Evolutionary conservation across 345 rosid genomes (phyloP).

Genomic region (Dovyalis caffra): DNA sequence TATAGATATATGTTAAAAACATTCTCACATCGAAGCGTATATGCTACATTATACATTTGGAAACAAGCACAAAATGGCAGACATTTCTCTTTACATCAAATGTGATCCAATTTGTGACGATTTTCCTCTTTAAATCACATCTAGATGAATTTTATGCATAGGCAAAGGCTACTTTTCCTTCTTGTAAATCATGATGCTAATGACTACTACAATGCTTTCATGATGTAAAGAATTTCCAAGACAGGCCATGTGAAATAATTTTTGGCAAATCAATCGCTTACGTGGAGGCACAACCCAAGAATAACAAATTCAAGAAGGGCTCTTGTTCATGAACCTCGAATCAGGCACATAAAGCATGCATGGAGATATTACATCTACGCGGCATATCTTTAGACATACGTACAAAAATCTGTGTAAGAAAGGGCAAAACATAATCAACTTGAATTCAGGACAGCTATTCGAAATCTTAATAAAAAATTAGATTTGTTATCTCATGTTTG

Average conservation of each 20-base stretch:
- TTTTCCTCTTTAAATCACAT: constrained; percentile 4
- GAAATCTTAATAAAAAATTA: too few relatives aligned
- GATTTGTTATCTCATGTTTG: too few relatives aligned
- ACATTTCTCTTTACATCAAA: constrained; percentile 1
- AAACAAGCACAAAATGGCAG: constrained; percentile 7
- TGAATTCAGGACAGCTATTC: too few relatives aligned
- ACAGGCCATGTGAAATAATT: constrained; percentile 27
- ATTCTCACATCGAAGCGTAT: too few relatives aligned
- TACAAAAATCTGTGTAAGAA: background rate
- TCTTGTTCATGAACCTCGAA: constrained; percentile 15
- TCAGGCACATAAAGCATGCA: background rate
- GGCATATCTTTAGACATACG: background rate
- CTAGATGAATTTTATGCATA: background rate
- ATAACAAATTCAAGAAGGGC: background rate
- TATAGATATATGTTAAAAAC: too few relatives aligned
- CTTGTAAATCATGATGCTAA: constrained; percentile 15
- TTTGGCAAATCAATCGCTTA: background rate
- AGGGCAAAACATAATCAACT: too few relatives aligned
- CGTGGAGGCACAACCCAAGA: constrained; percentile 1
- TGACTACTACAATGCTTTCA: constrained; percentile 18
- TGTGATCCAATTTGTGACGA: background rate
- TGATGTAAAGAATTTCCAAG: constrained; percentile 19
- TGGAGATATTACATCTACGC: background rate
- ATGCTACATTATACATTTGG: background rate
- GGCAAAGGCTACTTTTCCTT: background rate